Base-by-base conservation (phyloP, 495 filamentous ascomycete species). In the Podospora appendiculata region DNA sequence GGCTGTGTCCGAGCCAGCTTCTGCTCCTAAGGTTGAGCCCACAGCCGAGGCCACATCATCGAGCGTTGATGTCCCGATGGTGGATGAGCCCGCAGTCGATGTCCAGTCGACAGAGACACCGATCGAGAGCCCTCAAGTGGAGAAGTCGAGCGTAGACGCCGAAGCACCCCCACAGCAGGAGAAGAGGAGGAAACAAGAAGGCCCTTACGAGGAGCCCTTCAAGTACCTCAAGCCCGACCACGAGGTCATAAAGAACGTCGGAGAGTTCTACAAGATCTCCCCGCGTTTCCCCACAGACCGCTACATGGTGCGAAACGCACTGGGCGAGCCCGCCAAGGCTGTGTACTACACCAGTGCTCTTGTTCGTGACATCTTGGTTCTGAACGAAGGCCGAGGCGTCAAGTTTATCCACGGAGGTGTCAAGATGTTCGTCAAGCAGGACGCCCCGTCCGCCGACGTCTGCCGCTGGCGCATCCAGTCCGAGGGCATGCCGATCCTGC, bases 351-450 rank as follows among this genome's bases (percentile, higher is more conserved):
- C 89, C 46, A 89, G 83, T 50, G 75, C 80, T n/a, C 76, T 96
- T 10, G 86, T 88, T 1, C 83, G 87, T 12, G 84, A 88, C 55
- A 94, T 98, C 48, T 78, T 98, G 3, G 72, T 70, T 8, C 68
- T 79, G 48, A 98, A 97, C 64, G 89, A 96, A 66, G 87, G 87
- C 19, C 83, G 83, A 12, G 89, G 90, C 25, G 83, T 97, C 68
- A 95, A 90, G 69, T 96, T 98, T 64, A 85, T 97, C 39, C 93
- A 98, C 69, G 90, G 87, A 52, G 93, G 93, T 54, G 89, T 98
- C 32, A 95, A 95, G 72, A 96, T 96, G 84, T 97, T 96, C 67
- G 89, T 97, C 68, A 93, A 92, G 71, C 93, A 98, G 62, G 91
- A 97, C 59, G 87, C 87, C 0, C 92, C 95, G 58, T 84, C 81